Conservation (phyloP, 129 eudicot species). For the Tanacetum coccineum region DNA sequence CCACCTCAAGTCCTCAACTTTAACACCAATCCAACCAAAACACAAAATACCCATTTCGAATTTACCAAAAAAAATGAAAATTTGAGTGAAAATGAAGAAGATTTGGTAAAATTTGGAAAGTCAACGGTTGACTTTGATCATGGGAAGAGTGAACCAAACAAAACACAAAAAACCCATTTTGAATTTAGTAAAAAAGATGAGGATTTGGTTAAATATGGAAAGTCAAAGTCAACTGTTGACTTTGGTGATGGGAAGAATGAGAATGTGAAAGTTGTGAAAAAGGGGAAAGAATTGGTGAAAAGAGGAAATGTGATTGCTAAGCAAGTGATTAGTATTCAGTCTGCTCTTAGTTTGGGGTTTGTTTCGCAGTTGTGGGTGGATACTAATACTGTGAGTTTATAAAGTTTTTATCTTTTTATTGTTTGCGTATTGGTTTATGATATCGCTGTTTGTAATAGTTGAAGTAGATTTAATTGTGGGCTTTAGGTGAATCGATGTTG, state of each 20-base stretch:
- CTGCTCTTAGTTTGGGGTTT: slow-evolving; percentile 73
- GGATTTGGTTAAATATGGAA: slow-evolving; percentile 29
- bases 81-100: too few species aligned
- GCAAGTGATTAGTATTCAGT: slow-evolving; percentile 67
- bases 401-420: too few species aligned
- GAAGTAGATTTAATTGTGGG: too few species aligned
- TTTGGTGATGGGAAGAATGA: background rate
- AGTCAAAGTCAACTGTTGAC: too few species aligned
- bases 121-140: too few species aligned
- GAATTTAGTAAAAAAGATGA: slow-evolving; percentile 15
- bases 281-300: slow-evolving; percentile 44
- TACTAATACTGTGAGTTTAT: slow-evolving; percentile 40
- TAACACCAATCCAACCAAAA: slow-evolving; percentile 20
- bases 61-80: too few species aligned
- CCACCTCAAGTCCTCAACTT: slow-evolving; percentile 2
- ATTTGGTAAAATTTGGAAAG: too few species aligned
- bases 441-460: too few species aligned
- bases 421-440: too few species aligned
- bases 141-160: too few species aligned
- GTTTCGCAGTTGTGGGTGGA: slow-evolving; percentile 80
- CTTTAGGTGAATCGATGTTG: too few species aligned
- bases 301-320: slow-evolving; percentile 67
- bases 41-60: too few species aligned
- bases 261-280: slow-evolving; percentile 20
- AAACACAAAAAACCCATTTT: slow-evolving; percentile 12